Conservation (phyloP, 2,329 filamentous ascomycete genomes). For the Scedosporium dehoogii region DNA sequence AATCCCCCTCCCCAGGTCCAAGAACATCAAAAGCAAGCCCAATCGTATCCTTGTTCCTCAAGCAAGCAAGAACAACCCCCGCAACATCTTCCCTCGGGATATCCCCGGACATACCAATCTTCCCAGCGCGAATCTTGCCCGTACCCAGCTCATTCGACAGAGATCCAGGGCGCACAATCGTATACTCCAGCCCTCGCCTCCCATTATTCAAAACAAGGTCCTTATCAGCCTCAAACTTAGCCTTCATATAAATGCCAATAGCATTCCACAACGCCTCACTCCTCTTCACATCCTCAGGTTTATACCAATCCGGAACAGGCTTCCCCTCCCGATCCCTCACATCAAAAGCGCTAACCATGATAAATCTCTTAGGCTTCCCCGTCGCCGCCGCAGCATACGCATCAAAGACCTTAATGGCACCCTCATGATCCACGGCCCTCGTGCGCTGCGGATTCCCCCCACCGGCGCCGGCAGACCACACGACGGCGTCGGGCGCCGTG, state of each 20-base stretch:
- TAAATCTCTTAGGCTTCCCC: slow-evolving; percentile 25
- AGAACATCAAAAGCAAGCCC: slow-evolving; percentile 33
- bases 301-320: slow-evolving; percentile 32
- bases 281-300: slow-evolving; percentile 23
- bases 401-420: slow-evolving; percentile 33
- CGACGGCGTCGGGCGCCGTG: slow-evolving; percentile 19
- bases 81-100: slow-evolving; percentile 36
- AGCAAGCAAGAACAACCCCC: slow-evolving; percentile 26
- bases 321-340: slow-evolving; percentile 26
- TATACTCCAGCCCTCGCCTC: slow-evolving; percentile 29
- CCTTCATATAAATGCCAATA: slow-evolving; percentile 28
- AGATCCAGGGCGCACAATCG: slow-evolving; percentile 31
- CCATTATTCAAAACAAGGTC: slow-evolving; percentile 26
- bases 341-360: slow-evolving; percentile 34
- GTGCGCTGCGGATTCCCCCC: slow-evolving; percentile 26
- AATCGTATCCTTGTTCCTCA: slow-evolving; percentile 27
- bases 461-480: slow-evolving; percentile 21
- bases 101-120: slow-evolving; percentile 24
- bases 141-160: slow-evolving; percentile 25
- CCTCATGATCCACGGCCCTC: slow-evolving; percentile 31
- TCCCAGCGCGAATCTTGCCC: slow-evolving; percentile 30
- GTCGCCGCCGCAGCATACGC: slow-evolving; percentile 27
- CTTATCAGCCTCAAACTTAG: slow-evolving; percentile 31
- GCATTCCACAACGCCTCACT: slow-evolving; percentile 26
- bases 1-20: slow-evolving; percentile 23